Evolutionary conservation across 306 rosid species (phyloP).

Genomic region (Prosopis cineraria): DNA sequence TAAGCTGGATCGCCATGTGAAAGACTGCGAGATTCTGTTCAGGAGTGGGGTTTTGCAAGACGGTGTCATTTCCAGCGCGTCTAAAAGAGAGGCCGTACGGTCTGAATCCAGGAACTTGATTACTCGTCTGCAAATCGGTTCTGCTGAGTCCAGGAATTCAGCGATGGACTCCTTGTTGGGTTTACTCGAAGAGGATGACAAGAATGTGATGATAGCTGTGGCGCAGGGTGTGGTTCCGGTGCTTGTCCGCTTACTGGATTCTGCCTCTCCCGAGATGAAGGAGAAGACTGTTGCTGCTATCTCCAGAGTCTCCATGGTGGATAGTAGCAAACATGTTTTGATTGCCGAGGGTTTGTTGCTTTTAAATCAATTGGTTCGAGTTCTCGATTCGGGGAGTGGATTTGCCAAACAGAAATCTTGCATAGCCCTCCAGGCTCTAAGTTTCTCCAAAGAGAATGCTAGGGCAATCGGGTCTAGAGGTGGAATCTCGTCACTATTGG

Average conservation of each 20-base stretch:
- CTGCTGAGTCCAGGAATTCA: conserved; percentile 50
- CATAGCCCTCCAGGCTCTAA: conserved; percentile 69
- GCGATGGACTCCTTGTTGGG: conserved; percentile 66
- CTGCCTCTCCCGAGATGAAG: conserved; percentile 52
- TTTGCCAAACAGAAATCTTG: conserved; percentile 79
- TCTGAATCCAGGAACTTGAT: conserved; percentile 70
- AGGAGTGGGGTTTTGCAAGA: conserved; percentile 74
- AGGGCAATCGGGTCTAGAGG: conserved; percentile 86
- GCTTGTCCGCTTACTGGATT: conserved; percentile 71
- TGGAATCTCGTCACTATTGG: conserved; percentile 83
- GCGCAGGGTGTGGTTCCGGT: conserved; percentile 93
- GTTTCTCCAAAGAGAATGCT: conserved; percentile 71
- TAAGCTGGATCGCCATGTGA: conserved; percentile 59
- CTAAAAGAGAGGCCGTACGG: conserved; percentile 66
- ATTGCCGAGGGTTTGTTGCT: conserved; percentile 78
- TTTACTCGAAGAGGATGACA: conserved; percentile 69
- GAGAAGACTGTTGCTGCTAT: conserved; percentile 81
- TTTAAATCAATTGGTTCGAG: conserved; percentile 68
- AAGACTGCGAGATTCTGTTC: conserved; percentile 73
- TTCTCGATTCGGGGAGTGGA: conserved; percentile 82
- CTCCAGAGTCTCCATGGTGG: conserved; percentile 70
- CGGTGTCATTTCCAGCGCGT: conserved; percentile 36
- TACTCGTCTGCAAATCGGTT: conserved; percentile 87
- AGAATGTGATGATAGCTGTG: conserved; percentile 86
- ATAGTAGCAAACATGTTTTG: conserved; percentile 60